Evolutionary conservation across 1,139 yeast species (phyloP).

Genomic region (Candida neerlandica): DNA sequence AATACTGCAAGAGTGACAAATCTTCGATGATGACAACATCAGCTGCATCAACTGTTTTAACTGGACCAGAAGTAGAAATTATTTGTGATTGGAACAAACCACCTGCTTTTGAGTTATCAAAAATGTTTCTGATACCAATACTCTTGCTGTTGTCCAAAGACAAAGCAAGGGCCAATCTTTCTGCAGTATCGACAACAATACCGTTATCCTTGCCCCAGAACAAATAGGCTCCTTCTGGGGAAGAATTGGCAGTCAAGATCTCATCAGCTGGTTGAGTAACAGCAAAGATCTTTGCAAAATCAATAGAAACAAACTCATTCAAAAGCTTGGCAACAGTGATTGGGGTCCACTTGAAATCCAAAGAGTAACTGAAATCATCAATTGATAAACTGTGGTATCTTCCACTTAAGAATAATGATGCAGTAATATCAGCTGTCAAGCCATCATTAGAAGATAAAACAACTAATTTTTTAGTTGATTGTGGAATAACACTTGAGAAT

Average conservation of each 20-base stretch:
- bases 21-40: constrained; percentile 69
- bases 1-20: constrained; percentile 50
- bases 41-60: constrained; percentile 55
- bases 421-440: constrained; percentile 70
- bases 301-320: constrained; percentile 29
- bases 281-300: constrained; percentile 23
- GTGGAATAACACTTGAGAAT: constrained; percentile 62
- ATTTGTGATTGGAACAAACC: constrained; percentile 84
- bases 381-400: constrained; percentile 43
- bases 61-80: constrained; percentile 37
- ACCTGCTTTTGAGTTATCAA: constrained; percentile 70
- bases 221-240: constrained; percentile 54
- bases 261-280: constrained; percentile 14
- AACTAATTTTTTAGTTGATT: constrained; percentile 58
- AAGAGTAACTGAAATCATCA: constrained; percentile 54
- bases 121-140: constrained; percentile 63
- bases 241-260: constrained; percentile 41
- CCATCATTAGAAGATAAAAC: constrained; percentile 48
- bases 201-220: constrained; percentile 74
- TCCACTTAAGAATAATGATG: constrained; percentile 64
- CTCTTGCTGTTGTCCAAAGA: constrained; percentile 62
- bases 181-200: constrained; percentile 55
- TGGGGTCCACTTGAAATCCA: constrained; percentile 60
- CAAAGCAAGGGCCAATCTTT: constrained; percentile 69
- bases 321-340: constrained; percentile 53